phyloP scores from a whole-genome alignment of 2,329 filamentous ascomycete species.

The Neurospora sp. region DNA sequence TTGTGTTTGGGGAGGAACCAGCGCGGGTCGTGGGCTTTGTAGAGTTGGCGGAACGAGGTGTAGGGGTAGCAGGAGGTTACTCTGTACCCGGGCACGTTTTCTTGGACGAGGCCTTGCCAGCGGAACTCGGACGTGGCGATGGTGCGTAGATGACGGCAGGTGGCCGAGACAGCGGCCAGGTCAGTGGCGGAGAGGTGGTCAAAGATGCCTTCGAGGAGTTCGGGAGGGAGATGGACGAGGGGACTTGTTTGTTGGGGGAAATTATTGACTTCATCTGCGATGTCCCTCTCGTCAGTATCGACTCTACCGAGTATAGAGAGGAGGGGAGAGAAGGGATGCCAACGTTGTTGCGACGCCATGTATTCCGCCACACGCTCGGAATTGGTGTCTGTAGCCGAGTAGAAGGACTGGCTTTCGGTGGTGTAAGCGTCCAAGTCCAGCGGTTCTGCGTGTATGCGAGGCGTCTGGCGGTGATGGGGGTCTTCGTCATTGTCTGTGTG shows the following conservation, averaged over 20 bases:
- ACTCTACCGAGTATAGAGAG: neutral
- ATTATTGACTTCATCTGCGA: neutral
- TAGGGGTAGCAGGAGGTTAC: constrained; percentile 50
- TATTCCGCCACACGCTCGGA: neutral
- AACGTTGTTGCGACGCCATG: neutral
- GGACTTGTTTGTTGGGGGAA: constrained; percentile 3
- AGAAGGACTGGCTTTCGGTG: neutral
- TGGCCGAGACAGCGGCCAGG: constrained; percentile 48
- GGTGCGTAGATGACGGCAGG: constrained; percentile 50
- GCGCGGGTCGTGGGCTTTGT: constrained; percentile 61
- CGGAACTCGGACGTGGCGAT: constrained; percentile 57
- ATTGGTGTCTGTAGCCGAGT: neutral
- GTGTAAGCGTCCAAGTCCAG: neutral
- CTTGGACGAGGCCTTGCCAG: constrained; percentile 63
- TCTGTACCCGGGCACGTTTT: constrained; percentile 48
- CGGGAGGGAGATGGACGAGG: constrained; percentile 55
- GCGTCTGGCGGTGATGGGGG: neutral
- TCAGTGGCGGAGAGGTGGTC: constrained; percentile 54
- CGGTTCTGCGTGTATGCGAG: neutral
- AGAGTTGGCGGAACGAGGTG: constrained; percentile 60
- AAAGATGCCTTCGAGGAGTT: constrained; percentile 67
- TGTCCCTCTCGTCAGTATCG: neutral
- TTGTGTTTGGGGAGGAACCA: constrained; percentile 79
- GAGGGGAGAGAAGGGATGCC: neutral
- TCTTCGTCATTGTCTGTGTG: neutral